Conservation (phyloP, 495 filamentous ascomycete genomes). For the Neurospora tetrasperma region DNA sequence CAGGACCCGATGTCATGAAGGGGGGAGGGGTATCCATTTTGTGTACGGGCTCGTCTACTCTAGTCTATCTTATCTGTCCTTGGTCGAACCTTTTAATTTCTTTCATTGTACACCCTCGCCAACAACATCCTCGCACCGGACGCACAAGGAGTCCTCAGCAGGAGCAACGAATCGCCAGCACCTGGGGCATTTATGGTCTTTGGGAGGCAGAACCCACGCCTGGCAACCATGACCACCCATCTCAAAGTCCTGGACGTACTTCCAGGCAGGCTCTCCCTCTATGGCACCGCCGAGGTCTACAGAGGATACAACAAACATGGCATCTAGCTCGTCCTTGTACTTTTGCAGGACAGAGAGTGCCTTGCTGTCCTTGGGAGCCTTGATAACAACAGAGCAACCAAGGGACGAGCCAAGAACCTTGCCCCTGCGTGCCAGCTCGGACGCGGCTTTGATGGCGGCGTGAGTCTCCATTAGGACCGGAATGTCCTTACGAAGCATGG, state of each 20-base stretch:
- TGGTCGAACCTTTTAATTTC: neutral
- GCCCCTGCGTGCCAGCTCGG: conserved; percentile 53
- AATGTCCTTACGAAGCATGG: conserved; percentile 37
- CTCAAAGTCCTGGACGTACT: conserved; percentile 45
- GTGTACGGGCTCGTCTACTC: neutral
- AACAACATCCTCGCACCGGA: conserved; percentile 62
- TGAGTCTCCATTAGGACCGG: conserved; percentile 46
- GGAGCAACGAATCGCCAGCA: conserved; percentile 75
- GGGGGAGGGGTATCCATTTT: conserved; percentile 3
- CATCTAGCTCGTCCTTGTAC: conserved; percentile 54
- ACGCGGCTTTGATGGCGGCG: conserved; percentile 55
- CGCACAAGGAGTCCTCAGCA: conserved; percentile 54
- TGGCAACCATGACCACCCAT: conserved; percentile 34
- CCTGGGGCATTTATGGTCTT: conserved; percentile 61
- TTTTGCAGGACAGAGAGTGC: conserved; percentile 34
- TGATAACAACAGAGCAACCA: conserved; percentile 53
- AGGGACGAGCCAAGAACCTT: conserved; percentile 66
- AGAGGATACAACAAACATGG: conserved; percentile 67
- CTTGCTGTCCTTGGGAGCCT: conserved; percentile 18
- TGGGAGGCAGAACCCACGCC: conserved; percentile 58
- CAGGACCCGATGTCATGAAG: neutral
- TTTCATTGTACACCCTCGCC: conserved; percentile 8
- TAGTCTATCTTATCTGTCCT: neutral
- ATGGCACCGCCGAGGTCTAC: conserved; percentile 39
- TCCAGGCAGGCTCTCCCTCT: conserved; percentile 39